phyloP scores from a whole-genome alignment of 257 asterid genomes.

The Plantago elongata region DNA sequence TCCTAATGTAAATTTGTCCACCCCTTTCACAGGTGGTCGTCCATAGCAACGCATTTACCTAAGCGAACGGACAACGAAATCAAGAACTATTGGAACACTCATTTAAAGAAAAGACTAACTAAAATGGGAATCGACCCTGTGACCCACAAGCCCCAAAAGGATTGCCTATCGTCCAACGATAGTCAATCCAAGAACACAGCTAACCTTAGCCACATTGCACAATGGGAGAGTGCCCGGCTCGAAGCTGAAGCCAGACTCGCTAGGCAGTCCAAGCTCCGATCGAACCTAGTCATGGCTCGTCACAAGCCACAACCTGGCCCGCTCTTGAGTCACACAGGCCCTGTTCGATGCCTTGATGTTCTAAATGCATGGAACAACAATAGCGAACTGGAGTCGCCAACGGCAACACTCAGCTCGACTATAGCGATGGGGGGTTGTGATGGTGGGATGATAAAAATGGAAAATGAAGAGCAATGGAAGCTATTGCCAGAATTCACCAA shows the following conservation, averaged over 20 bases:
- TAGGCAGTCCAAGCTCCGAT: conserved; percentile 10
- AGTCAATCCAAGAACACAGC: conserved; percentile 71
- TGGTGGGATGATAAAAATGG: conserved; percentile 40
- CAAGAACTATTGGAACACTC: conserved; percentile 88
- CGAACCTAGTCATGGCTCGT: not conserved
- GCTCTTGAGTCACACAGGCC: no score
- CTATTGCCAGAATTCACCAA: conserved; percentile 33
- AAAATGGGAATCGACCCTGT: conserved; percentile 91
- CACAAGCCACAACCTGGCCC: not conserved
- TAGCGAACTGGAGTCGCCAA: conserved; percentile 57
- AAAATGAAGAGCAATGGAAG: conserved; percentile 55
- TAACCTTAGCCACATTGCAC: conserved; percentile 93
- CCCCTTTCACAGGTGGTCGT: conserved; percentile 80
- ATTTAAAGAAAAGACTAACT: conserved; percentile 66
- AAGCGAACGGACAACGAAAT: conserved; percentile 86
- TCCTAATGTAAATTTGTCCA: conserved; percentile 13
- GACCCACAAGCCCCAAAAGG: conserved; percentile 79
- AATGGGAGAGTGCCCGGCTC: conserved; percentile 96
- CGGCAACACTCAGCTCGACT: conserved; percentile 59
- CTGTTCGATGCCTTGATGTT: conserved; percentile 4
- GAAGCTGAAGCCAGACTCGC: conserved; percentile 88
- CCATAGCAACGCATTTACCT: conserved; percentile 82
- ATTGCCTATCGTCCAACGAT: conserved; percentile 55
- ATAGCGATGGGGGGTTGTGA: conserved; percentile 34
- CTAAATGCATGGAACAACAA: conserved; percentile 1